Percentiles rank a stretch among this genome's conserved stretches.
These are phyloP conservation scores for Pseudomonodictys pantanalensis DNA, from an alignment of 495 filamentous ascomycete species.

Conservation along the genomic window DNA sequence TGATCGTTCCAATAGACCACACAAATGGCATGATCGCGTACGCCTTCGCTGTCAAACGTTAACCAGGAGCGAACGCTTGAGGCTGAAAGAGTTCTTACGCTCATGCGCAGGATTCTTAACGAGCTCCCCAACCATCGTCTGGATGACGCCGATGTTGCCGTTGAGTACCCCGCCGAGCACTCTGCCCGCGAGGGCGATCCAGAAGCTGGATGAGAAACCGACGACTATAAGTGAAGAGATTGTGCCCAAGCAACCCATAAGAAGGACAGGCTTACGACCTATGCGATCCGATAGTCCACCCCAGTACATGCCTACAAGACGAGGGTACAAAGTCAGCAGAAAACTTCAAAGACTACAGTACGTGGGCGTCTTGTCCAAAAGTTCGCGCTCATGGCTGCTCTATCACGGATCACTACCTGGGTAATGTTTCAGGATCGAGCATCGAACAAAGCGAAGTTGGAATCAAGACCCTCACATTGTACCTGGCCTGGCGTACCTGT, in stretches of 20 bases:
- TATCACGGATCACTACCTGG: too few species aligned
- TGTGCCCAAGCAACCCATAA: conserved; percentile 76
- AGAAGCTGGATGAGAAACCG: conserved; percentile 77
- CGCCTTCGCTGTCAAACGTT: conserved; percentile 58
- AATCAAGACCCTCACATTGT: too few species aligned
- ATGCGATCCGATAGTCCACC: conserved; percentile 75
- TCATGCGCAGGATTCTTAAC: conserved; percentile 78
- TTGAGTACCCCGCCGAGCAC: conserved; percentile 78
- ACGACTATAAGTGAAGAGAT: conserved; percentile 76
- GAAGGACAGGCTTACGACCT: conserved; percentile 78
- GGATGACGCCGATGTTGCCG: conserved; percentile 84
- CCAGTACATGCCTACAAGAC: conserved; percentile 83
- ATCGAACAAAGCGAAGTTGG: too few species aligned
- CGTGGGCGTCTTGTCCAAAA: too few species aligned
- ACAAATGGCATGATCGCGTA: conserved; percentile 87
- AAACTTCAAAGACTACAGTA: too few species aligned
- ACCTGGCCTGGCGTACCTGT: too few species aligned
- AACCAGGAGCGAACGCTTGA: neutral
- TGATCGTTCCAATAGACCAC: conserved; percentile 81
- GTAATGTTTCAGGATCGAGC: too few species aligned
- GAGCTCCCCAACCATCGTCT: conserved; percentile 87
- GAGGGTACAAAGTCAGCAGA: too few species aligned
- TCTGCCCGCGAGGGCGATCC: conserved; percentile 70
- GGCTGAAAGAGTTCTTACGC: conserved; percentile 56
- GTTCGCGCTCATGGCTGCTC: too few species aligned